These are phyloP conservation scores for Cyclospora cayetanensis DNA, from an alignment of 169 alveolate species.

Conservation along the genomic window DNA sequence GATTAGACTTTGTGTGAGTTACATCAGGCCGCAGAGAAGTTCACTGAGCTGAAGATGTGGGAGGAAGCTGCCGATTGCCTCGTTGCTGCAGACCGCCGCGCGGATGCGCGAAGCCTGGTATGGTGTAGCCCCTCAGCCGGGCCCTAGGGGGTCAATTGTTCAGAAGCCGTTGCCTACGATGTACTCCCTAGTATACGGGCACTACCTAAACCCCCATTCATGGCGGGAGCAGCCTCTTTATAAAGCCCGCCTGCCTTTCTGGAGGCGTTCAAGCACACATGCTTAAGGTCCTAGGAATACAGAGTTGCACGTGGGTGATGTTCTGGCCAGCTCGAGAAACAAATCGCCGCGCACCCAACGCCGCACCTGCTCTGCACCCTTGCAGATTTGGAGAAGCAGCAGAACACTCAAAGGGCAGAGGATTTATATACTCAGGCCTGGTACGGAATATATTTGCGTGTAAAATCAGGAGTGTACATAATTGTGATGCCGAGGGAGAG, in stretches of 20 bases:
- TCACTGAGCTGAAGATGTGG: constrained; percentile 87
- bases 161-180: too few relatives aligned
- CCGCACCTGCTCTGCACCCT: constrained; percentile 91
- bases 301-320: too few relatives aligned
- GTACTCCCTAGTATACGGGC: too few relatives aligned
- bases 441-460: too few relatives aligned
- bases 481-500: too few relatives aligned
- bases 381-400: constrained; percentile 88
- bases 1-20: neutral
- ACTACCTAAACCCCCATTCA: too few relatives aligned
- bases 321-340: constrained; percentile 77
- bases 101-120: constrained; percentile 73
- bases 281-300: too few relatives aligned
- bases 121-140: neutral
- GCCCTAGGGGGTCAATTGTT: too few relatives aligned
- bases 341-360: constrained; percentile 79
- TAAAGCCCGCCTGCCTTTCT: too few relatives aligned
- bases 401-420: constrained; percentile 19
- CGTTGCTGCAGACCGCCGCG: constrained; percentile 86
- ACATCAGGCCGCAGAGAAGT: constrained; percentile 87
- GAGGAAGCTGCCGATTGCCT: constrained; percentile 92
- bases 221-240: too few relatives aligned
- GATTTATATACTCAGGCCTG: constrained; percentile 86
- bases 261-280: too few relatives aligned
- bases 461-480: too few relatives aligned